Conservation (phyloP, 208 protist species). For the Leishmania major region DNA sequence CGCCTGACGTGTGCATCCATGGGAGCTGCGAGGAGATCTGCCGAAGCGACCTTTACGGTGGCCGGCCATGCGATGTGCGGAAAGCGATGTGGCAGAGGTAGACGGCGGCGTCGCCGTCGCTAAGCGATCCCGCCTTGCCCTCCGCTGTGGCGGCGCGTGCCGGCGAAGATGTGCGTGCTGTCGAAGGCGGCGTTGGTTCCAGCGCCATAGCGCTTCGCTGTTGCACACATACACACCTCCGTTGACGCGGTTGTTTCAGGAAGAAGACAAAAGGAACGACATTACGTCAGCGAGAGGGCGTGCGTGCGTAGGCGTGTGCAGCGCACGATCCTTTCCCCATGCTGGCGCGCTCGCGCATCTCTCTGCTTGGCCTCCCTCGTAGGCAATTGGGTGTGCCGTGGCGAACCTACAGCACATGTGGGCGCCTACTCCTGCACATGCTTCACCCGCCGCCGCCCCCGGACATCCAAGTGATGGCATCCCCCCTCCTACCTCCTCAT, state of each 20-base stretch:
- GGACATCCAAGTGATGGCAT: no score
- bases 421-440: not conserved
- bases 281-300: not conserved
- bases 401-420: no score
- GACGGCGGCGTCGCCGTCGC: not conserved
- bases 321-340: not conserved
- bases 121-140: not conserved
- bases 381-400: not conserved
- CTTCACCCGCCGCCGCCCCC: not conserved
- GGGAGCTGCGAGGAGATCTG: constrained; percentile 31
- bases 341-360: not conserved
- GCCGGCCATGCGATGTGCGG: not conserved
- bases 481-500: not conserved
- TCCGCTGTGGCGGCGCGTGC: not conserved
- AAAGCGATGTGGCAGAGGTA: not conserved
- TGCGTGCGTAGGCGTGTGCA: not conserved
- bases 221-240: not conserved
- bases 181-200: not conserved
- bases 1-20: constrained; percentile 16
- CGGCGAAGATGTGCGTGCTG: not conserved
- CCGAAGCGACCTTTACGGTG: not conserved
- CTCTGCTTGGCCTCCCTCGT: not conserved
- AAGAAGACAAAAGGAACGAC: not conserved
- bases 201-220: not conserved
- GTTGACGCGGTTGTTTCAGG: not conserved